Base-by-base conservation (phyloP, 73 alveolate species). In the Paramecium caudatum region DNA sequence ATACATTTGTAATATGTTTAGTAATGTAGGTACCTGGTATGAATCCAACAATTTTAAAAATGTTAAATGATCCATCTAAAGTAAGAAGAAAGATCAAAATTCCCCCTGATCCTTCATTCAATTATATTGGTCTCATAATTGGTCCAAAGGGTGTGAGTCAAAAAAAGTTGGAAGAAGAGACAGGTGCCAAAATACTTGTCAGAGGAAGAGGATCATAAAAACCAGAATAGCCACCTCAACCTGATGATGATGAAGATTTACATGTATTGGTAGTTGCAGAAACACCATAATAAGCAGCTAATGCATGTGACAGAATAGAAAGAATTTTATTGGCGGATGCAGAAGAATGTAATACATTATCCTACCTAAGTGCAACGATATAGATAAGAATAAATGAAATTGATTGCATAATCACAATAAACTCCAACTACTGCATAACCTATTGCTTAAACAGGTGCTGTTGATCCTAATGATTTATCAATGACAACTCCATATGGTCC, bases 131-230 rank as follows among this genome's bases (percentile, higher is more conserved):
- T n/a, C 91, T 97, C 41, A 93, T 97, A 36, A 97, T 97, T 46
- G 99, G 99, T 4, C 99, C 99, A 13, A 96, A 92, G 84, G 99
- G 99, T 6, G 96, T 96, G 70, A 94, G 95, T 74, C 94, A 97
- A 91, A 97, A 97, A 91, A 83, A 98, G 49, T 92, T 97, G 30
- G 99, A 97, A 78, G 98, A 94, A 61, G 98, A 96, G 82, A 91
- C 98, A 50, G 97, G 98, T 43, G 95, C 98, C 47, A 97, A 97
- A 91, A 97, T 97, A 25, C 90, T 97, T 62, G 94, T 95, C 21
- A 92, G 99, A 90, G 99, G 99, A 3, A 96, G 93, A 91, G 99
- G 99, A 13, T 96, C 99, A 5, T 94, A 97, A 83, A 97, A 97
- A 91, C 97, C 95, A 47, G 99, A 98, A 41, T 94, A 95, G 91